Evolutionary conservation across 352 stramenopile genomes (phyloP), one percentile per base, ranked within the genome.

Genomic region (Hyaloperonospora brassicae): DNA sequence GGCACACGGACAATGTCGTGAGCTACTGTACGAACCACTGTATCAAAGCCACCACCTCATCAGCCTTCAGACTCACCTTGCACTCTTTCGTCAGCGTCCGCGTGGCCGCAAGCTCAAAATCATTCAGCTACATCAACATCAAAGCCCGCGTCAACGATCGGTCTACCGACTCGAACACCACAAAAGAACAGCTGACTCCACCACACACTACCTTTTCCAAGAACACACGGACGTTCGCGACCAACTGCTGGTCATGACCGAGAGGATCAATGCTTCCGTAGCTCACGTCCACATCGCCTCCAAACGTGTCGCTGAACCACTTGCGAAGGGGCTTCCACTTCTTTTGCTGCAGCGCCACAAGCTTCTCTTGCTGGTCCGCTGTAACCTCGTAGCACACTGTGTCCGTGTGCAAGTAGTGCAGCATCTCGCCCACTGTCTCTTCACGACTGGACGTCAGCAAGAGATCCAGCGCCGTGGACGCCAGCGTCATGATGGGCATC

Each of bases 361-460:
- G 80, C 61, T 89, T 87, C 36, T 91, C 82, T 54, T 88, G 70
- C 54, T 92, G 82, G 48, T 87, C 76, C 21, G 72, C 79, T 27
- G 82, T 88, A 12, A 91, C 76, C 53, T 88, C 74, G 60, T 89
- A 93, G 73, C 83, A 93, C n/a, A 93, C 68, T n/a, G 83, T 94
- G 68, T 94, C 84, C 42, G 82, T 90, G 60, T 90, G 69, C 51
- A 94, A 57, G 62, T 92, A 94, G 60, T 91, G 82, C 66, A 92
- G 66, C 64, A 94, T 89, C 64, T 94, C 82, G 45, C 81, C 59
- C 30, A 93, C 63, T 24, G 84, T 57, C 51, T 91, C 77, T 40
- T 63, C 22, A 25, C 55, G 68, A 62, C 72, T 87, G 30, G 72
- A 84, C 3, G 60, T 86, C 49, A 65, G 68, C 44, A 60, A 59